Percentiles rank a stretch among this genome's conserved stretches.
These are phyloP conservation scores for Amaranthus cruentus DNA, from an alignment of 148 eudicot species.

Conservation along the genomic window DNA sequence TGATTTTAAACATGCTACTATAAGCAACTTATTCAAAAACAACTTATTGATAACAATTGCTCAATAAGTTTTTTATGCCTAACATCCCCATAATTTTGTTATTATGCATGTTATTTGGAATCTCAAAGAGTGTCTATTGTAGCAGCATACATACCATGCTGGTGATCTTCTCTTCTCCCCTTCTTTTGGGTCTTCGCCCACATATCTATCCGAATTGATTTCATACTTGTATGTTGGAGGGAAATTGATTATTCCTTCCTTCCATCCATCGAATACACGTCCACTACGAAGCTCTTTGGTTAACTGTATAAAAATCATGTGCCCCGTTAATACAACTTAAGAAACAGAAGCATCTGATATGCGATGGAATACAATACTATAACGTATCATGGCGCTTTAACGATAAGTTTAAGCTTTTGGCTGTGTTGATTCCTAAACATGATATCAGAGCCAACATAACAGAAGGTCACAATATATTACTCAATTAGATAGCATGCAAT, in stretches of 20 bases:
- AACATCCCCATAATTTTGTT: background rate
- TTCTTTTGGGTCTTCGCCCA: slow-evolving; percentile 75
- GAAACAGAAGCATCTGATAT: background rate
- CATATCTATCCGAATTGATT: slow-evolving; percentile 68
- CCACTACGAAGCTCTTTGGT: slow-evolving; percentile 62
- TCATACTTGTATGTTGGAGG: slow-evolving; percentile 95
- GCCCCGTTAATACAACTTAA: background rate
- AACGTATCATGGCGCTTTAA: no score
- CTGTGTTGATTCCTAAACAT: background rate
- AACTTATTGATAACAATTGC: no score
- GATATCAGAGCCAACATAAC: background rate
- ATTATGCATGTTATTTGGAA: background rate
- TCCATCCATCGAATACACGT: slow-evolving; percentile 81
- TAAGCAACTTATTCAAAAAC: no score
- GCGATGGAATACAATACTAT: no score
- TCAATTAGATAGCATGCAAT: background rate
- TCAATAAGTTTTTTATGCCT: no score
- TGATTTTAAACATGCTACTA: no score
- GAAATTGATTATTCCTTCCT: slow-evolving; percentile 69
- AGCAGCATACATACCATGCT: slow-evolving; percentile 64
- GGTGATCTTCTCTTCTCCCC: slow-evolving; percentile 94
- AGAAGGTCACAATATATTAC: background rate
- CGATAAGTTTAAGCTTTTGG: no score
- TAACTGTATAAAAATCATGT: slow-evolving; percentile 43
- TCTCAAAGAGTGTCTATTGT: background rate